phyloP scores from a whole-genome alignment of 441 rosid species.

The Adansonia grandidieri region DNA sequence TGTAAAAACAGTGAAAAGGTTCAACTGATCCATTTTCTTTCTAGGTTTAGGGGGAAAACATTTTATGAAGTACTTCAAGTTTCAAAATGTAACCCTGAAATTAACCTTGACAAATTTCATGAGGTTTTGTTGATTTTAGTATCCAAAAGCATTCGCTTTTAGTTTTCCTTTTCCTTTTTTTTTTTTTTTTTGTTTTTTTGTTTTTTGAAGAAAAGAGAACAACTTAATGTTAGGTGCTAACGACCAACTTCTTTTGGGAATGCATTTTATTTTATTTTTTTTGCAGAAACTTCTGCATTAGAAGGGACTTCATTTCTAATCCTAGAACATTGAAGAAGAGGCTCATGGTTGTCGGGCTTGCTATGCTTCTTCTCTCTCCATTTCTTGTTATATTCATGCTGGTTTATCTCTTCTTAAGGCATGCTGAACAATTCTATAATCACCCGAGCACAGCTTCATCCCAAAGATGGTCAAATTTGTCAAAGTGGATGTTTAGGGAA shows the following conservation, averaged over 20 bases:
- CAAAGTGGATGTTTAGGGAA: slow-evolving; percentile 95
- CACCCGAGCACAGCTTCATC: slow-evolving; percentile 98
- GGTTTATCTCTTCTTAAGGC: slow-evolving; percentile 92
- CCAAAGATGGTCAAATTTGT: slow-evolving; percentile 97
- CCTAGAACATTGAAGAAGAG: slow-evolving; percentile 81
- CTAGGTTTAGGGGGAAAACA: background rate
- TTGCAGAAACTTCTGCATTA: slow-evolving; percentile 84
- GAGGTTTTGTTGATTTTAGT: slow-evolving; percentile 8
- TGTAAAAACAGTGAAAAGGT: background rate
- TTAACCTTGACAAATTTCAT: background rate
- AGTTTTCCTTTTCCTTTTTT: background rate
- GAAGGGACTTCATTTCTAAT: slow-evolving; percentile 85
- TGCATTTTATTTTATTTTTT: slow-evolving; percentile 18
- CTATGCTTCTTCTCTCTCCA: slow-evolving; percentile 90
- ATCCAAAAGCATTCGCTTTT: background rate
- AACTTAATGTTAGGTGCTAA: background rate
- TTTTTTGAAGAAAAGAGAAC: background rate
- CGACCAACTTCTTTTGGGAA: slow-evolving; percentile 34
- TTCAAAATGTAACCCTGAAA: background rate
- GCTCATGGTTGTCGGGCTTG: slow-evolving; percentile 87
- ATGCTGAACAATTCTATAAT: slow-evolving; percentile 96
- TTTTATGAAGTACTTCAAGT: background rate
- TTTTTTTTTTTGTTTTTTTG: background rate
- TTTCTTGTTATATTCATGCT: slow-evolving; percentile 97
- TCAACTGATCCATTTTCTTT: background rate